Conservation (phyloP, 352 stramenopile species). For the Phytopythium mirpurense region DNA sequence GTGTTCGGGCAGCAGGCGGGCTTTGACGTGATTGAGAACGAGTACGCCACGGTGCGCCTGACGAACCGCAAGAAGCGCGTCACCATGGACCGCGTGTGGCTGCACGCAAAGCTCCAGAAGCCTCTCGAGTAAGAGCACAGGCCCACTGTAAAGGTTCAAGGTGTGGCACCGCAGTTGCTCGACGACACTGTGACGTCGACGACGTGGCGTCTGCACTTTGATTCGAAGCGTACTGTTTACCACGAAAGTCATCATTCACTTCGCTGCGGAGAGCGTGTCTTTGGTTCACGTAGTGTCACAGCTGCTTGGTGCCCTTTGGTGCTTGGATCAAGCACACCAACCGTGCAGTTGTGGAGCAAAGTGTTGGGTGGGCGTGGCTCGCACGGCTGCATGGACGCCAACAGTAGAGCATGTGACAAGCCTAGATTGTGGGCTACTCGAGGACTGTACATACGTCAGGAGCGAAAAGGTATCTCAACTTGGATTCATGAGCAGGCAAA, state of each 20-base stretch:
- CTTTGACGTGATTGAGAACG: conserved; percentile 53
- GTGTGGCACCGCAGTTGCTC: background rate
- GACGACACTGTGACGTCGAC: background rate
- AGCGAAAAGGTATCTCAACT: too few species aligned
- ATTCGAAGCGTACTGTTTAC: background rate
- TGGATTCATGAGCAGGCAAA: too few species aligned
- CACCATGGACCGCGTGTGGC: conserved; percentile 75
- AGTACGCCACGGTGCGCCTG: conserved; percentile 74
- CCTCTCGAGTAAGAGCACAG: conserved; percentile 3
- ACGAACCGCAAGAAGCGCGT: conserved; percentile 66
- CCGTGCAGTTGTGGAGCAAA: too few species aligned
- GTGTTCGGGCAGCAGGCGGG: conserved; percentile 38
- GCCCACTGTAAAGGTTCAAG: background rate
- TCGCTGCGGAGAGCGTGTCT: background rate
- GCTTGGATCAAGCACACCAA: too few species aligned
- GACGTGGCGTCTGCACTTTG: background rate
- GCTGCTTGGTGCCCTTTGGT: conserved; percentile 6
- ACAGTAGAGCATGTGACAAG: too few species aligned
- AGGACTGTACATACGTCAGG: too few species aligned
- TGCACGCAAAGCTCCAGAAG: conserved; percentile 74
- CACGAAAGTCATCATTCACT: conserved; percentile 1
- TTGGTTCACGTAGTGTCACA: too few species aligned
- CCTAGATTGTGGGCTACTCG: too few species aligned
- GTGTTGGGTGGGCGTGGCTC: too few species aligned
- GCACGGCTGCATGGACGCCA: too few species aligned